phyloP scores from a whole-genome alignment of 495 filamentous ascomycete species.

The Hypoxylon lienhwacheense region DNA sequence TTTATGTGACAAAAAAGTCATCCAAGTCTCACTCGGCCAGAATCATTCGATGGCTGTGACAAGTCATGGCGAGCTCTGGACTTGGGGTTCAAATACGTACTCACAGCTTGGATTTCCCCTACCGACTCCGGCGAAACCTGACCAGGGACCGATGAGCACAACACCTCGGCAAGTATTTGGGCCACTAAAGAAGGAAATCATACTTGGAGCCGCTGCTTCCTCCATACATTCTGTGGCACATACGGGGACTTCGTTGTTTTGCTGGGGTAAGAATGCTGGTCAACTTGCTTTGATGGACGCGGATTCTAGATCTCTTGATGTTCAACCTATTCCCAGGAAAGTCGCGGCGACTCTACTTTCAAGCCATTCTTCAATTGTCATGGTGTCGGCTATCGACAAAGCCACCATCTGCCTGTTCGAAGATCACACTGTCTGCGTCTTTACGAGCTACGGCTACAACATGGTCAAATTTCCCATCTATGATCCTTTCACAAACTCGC shows the following conservation, averaged over 20 bases:
- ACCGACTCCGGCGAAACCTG: slow-evolving; percentile 55
- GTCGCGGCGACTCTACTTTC: slow-evolving; percentile 87
- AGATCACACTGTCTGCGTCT: slow-evolving; percentile 86
- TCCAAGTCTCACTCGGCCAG: slow-evolving; percentile 77
- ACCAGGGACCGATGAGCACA: slow-evolving; percentile 78
- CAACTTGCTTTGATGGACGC: slow-evolving; percentile 94
- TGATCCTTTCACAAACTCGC: slow-evolving; percentile 66
- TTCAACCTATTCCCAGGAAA: slow-evolving; percentile 77
- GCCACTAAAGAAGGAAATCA: slow-evolving; percentile 78
- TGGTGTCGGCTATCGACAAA: slow-evolving; percentile 85
- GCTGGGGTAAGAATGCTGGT: slow-evolving; percentile 94
- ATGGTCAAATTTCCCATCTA: slow-evolving; percentile 75
- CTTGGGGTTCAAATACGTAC: slow-evolving; percentile 88
- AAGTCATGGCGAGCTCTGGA: slow-evolving; percentile 78
- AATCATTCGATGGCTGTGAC: slow-evolving; percentile 88
- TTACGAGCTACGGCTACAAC: slow-evolving; percentile 90
- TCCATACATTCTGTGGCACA: slow-evolving; percentile 89
- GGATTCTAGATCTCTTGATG: slow-evolving; percentile 84
- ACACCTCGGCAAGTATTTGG: slow-evolving; percentile 89
- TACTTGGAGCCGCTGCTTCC: slow-evolving; percentile 86
- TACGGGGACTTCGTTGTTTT: slow-evolving; percentile 78
- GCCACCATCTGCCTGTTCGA: slow-evolving; percentile 85
- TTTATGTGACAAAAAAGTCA: slow-evolving; percentile 68
- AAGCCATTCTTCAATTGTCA: slow-evolving; percentile 62
- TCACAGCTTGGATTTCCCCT: slow-evolving; percentile 85